Percentiles rank a stretch among this genome's conserved stretches.
phyloP scores from a whole-genome alignment of 1,284 basidiomycete species.

The Tilletia horrida region DNA sequence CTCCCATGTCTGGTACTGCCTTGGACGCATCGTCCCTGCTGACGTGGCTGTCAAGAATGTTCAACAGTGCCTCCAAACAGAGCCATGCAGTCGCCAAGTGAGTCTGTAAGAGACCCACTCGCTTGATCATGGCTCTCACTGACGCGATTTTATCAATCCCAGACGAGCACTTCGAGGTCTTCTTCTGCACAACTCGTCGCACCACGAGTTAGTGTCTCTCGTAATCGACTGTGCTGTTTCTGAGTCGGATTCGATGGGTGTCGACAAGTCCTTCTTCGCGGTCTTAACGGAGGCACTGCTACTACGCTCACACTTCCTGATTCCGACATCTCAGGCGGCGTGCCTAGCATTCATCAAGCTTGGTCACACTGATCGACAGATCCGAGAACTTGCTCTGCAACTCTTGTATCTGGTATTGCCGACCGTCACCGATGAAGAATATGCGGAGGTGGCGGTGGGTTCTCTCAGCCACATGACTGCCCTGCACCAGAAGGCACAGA shows the following conservation, averaged over 20 bases:
- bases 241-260: conserved; percentile 57
- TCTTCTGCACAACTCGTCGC: conserved; percentile 65
- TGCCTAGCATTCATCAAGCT: conserved; percentile 81
- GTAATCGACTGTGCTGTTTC: conserved; percentile 72
- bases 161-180: conserved; percentile 72
- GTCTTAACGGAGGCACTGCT: conserved; percentile 73
- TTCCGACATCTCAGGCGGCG: conserved; percentile 72
- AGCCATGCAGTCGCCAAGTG: conserved; percentile 56
- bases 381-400: conserved; percentile 74
- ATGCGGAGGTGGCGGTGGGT: not conserved
- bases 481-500: conserved; percentile 4
- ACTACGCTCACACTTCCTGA: conserved; percentile 62
- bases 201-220: conserved; percentile 67
- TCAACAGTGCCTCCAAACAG: conserved; percentile 52
- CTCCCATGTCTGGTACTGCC: conserved; percentile 68
- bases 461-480: conserved; percentile 4
- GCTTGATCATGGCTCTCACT: too few relatives aligned
- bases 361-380: conserved; percentile 68
- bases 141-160: not conserved
- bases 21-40: conserved; percentile 57
- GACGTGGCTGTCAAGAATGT: conserved; percentile 58
- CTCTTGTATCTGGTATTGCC: conserved; percentile 63
- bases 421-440: conserved; percentile 7
- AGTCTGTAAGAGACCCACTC: not conserved
- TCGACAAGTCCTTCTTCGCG: conserved; percentile 67